These are phyloP conservation scores for Leishmania mexicana DNA, from an alignment of 208 protist species.

Conservation along the genomic window DNA sequence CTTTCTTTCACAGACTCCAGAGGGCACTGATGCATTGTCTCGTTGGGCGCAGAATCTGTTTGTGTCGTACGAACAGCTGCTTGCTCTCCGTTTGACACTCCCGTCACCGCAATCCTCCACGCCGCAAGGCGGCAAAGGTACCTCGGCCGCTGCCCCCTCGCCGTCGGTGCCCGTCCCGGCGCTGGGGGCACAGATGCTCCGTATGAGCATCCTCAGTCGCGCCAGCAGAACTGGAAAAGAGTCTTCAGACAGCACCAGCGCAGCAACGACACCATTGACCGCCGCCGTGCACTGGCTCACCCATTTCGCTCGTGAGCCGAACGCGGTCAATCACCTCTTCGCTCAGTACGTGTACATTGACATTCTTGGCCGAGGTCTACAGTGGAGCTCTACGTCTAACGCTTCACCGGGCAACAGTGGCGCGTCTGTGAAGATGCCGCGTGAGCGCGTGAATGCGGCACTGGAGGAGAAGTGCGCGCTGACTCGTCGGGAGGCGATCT, in stretches of 20 bases:
- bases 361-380: neutral
- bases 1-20: neutral
- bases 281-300: constrained; percentile 14
- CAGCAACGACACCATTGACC: constrained; percentile 1
- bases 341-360: constrained; percentile 17
- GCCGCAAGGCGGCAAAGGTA: neutral
- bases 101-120: neutral
- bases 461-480: neutral
- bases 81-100: constrained; percentile 4
- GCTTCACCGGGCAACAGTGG: neutral
- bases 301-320: constrained; percentile 3
- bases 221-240: neutral
- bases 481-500: constrained; percentile 6
- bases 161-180: neutral
- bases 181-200: constrained; percentile 4
- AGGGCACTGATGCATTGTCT: neutral
- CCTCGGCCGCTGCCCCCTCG: neutral
- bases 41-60: constrained; percentile 12
- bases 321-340: constrained; percentile 12
- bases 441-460: neutral
- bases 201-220: neutral
- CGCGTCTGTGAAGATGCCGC: neutral
- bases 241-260: neutral
- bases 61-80: constrained; percentile 13
- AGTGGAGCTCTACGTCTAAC: neutral